Evolutionary conservation across 169 alveolate species (phyloP).

Genomic region (Prorocentrum cordatum): DNA sequence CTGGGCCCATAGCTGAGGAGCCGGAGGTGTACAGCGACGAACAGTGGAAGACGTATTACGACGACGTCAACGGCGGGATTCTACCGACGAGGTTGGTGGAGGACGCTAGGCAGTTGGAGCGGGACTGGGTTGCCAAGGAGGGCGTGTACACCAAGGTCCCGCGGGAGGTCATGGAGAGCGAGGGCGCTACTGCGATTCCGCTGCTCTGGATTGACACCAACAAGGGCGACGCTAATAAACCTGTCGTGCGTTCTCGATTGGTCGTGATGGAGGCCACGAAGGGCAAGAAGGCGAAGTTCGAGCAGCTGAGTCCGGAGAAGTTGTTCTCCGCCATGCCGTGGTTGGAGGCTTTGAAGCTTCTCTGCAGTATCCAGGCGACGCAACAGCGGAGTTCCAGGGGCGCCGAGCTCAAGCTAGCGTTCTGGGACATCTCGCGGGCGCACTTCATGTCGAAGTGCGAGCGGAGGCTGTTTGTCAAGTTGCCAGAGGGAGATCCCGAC

Average conservation of each 20-base stretch:
- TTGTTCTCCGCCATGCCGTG: constrained; percentile 1
- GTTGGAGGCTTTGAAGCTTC: not conserved
- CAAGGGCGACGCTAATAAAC: not conserved
- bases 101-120: not conserved
- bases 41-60: no score
- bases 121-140: not conserved
- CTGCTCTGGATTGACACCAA: not conserved
- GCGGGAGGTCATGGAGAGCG: not conserved
- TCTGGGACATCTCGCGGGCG: constrained; percentile 9
- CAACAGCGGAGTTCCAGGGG: not conserved
- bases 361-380: not conserved
- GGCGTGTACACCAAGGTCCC: not conserved
- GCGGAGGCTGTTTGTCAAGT: not conserved
- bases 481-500: not conserved
- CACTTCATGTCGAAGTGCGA: not conserved
- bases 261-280: not conserved
- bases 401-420: not conserved
- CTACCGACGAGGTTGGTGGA: not conserved
- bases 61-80: not conserved
- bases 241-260: not conserved
- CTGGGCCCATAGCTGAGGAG: no score
- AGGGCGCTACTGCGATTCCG: not conserved
- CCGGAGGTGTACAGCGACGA: no score
- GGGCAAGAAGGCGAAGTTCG: not conserved
- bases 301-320: not conserved